Conservation (phyloP, 352 stramenopile species). For the Pythium folliculosum region DNA sequence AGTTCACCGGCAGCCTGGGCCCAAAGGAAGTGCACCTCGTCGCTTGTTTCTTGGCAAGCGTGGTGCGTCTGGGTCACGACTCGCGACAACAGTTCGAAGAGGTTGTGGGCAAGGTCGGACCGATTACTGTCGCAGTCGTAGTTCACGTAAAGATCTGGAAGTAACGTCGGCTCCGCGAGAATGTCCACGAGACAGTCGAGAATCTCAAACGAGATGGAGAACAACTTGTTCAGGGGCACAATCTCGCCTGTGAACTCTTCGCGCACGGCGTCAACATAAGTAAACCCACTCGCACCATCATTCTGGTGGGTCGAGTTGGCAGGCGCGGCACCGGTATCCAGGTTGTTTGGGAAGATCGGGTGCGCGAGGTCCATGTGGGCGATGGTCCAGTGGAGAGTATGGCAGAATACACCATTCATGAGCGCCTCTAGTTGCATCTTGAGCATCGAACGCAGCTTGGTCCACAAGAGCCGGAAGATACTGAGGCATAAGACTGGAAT, state of each 20-base stretch:
- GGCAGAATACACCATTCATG: conserved; percentile 67
- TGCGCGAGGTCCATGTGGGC: conserved; percentile 64
- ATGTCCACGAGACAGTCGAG: conserved; percentile 96
- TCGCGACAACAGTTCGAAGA: conserved; percentile 95
- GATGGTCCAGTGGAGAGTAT: conserved; percentile 71
- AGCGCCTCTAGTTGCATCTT: conserved; percentile 85
- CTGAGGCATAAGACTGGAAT: conserved; percentile 61
- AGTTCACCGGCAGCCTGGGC: conserved; percentile 67
- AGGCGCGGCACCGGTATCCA: conserved; percentile 19
- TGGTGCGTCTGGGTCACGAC: conserved; percentile 63
- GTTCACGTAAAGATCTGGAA: conserved; percentile 98
- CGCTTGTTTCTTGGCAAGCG: conserved; percentile 70
- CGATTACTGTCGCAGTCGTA: conserved; percentile 99
- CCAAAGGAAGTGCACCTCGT: conserved; percentile 74
- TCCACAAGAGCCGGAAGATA: conserved; percentile 75
- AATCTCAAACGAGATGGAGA: conserved; percentile 72
- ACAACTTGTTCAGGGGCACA: conserved; percentile 52
- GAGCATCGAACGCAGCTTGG: conserved; percentile 62
- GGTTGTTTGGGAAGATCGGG: conserved; percentile 53
- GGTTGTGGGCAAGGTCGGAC: conserved; percentile 86
- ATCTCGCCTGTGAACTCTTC: conserved; percentile 71
- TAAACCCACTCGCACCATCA: background rate
- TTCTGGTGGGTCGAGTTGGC: background rate
- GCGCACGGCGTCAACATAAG: conserved; percentile 45
- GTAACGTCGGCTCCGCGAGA: conserved; percentile 92